Evolutionary conservation across 2,329 filamentous ascomycete genomes (phyloP), one percentile per base, ranked within the genome.

Genomic region (Sordariomycetes sp.): DNA sequence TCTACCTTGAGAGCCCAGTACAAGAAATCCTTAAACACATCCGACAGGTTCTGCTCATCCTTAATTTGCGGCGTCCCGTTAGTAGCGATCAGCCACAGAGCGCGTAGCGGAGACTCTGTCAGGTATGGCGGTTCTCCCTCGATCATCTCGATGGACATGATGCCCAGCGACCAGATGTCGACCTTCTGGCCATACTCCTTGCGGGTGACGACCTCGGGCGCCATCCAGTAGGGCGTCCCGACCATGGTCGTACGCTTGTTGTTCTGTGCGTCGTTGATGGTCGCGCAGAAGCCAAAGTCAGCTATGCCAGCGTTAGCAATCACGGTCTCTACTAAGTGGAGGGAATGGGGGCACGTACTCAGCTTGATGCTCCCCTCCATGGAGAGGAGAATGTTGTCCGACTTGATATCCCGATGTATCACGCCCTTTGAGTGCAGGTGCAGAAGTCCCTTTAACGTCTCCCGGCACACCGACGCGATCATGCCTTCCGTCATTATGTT

Each of bases 101-200:
- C 94, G 61, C 93, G 86, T 25, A 99, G 79, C 5, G 94, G 94
- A 43, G 90, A 95, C 71, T 99, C 94, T 46, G 92, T 97, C 60
- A 99, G 79, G 70, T 97, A 99, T 25, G 94, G 94, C 14, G 94
- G 94, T 71, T 97, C 94, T 70, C 93, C 94, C 74, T 97, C 94
- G 63, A 99, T 96, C 94, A 99, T 99, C 73, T 99, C 94, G 67
- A 99, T 97, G 8, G 94, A 91, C 94, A 99, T 97, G 74, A 99
- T 99, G 60, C 94, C 94, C 52, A 99, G 77, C 60, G 90, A 96
- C 94, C 94, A 99, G 65, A 99, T 97, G 69, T 99, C 94, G 58
- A 99, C 93, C 73, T 97, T 99, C 62, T 93, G 88, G 64, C 94
- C 94, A 72, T 99, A 99, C 74, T 97, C 94, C 72, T 97, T 97